These are phyloP conservation scores for Pythium dissotocum DNA, from an alignment of 352 stramenopile species.

Conservation along the genomic window DNA sequence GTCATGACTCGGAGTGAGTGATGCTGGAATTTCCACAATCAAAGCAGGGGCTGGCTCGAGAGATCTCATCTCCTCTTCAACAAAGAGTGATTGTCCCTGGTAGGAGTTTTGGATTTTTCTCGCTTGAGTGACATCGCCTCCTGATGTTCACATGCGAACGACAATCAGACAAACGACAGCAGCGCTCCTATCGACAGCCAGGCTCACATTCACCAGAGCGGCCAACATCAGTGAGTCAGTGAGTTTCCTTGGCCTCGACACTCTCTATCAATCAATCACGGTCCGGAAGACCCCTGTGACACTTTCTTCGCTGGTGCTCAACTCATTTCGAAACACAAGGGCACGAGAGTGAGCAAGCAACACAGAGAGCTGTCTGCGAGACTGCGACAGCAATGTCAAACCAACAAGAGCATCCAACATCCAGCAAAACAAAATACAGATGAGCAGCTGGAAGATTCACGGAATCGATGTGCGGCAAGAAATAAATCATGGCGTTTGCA, in stretches of 20 bases:
- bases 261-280: not conserved
- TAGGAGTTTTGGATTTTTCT: not conserved
- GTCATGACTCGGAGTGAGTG: not conserved
- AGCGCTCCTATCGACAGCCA: not conserved
- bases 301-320: no score
- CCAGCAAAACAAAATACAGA: not conserved
- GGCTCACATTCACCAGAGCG: not conserved
- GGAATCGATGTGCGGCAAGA: not conserved
- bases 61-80: not conserved
- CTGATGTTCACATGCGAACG: not conserved
- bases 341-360: not conserved
- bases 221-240: not conserved
- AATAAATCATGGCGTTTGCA: not conserved
- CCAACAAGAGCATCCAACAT: not conserved
- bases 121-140: not conserved
- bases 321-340: not conserved
- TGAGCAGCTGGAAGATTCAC: not conserved
- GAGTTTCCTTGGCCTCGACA: not conserved
- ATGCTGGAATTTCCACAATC: not conserved
- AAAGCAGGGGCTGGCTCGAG: not conserved
- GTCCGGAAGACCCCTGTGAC: not conserved
- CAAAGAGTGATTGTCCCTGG: not conserved
- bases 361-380: not conserved
- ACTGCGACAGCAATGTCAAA: not conserved
- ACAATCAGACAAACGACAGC: not conserved